These are phyloP conservation scores for Pythium chondricola DNA, from an alignment of 352 stramenopile species.

Conservation along the genomic window DNA sequence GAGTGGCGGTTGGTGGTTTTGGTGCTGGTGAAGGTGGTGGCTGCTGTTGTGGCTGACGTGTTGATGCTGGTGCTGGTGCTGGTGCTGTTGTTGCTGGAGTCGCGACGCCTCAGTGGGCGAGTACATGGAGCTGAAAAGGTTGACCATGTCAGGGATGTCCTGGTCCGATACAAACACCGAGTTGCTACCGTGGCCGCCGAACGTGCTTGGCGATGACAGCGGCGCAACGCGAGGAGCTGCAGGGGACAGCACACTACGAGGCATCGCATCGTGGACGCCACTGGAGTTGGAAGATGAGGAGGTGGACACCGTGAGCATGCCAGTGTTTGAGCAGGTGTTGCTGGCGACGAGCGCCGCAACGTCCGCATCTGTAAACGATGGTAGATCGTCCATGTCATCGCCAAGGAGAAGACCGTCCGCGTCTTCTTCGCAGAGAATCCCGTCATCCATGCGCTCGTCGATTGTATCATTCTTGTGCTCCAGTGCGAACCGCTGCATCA, in stretches of 20 bases:
- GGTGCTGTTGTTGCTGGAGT: not conserved
- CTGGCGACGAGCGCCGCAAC: constrained; percentile 5
- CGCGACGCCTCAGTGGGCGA: constrained; percentile 21
- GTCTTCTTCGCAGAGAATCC: constrained; percentile 12
- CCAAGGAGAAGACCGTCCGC: constrained; percentile 7
- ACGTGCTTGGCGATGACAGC: constrained; percentile 10
- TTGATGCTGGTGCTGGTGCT: not conserved
- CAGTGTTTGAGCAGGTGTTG: not conserved
- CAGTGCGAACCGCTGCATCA: constrained; percentile 16
- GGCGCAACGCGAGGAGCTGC: not conserved
- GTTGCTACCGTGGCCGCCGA: constrained; percentile 7
- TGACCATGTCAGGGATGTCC: constrained; percentile 55
- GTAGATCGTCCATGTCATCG: constrained; percentile 12
- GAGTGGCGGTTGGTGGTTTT: constrained; percentile 6
- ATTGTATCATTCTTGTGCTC: too few species aligned
- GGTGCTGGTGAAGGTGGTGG: not conserved
- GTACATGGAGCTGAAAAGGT: constrained; percentile 67
- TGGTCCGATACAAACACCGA: constrained; percentile 23
- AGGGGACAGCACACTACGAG: constrained; percentile 1
- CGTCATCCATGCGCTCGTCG: constrained; percentile 19
- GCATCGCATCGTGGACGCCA: constrained; percentile 12
- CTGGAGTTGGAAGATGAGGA: constrained; percentile 14
- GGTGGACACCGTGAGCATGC: constrained; percentile 24
- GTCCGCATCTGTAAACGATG: constrained; percentile 13
- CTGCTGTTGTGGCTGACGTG: not conserved